phyloP scores from a whole-genome alignment of 2,329 filamentous ascomycete species.

The Madurella mycetomatis region DNA sequence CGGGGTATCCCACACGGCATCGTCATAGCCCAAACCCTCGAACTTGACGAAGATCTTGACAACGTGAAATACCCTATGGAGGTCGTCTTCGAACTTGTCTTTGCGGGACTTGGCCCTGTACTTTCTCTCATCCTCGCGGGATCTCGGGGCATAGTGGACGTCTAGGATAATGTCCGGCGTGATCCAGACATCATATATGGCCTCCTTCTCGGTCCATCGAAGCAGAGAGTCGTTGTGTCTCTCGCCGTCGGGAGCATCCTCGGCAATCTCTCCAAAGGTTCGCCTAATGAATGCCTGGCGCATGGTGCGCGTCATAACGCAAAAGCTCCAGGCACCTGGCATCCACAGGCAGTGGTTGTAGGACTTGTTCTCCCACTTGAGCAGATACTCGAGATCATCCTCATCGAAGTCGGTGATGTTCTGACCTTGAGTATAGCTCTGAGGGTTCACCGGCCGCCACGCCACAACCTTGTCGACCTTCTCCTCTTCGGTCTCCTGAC shows the following conservation, averaged over 20 bases:
- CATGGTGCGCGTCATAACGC: constrained; percentile 59
- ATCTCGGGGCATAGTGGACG: constrained; percentile 38
- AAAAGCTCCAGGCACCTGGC: constrained; percentile 84
- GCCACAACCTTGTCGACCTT: constrained; percentile 79
- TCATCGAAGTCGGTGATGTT: constrained; percentile 57
- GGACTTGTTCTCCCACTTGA: constrained; percentile 80
- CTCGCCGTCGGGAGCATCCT: constrained; percentile 17
- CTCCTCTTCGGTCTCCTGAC: constrained; percentile 50
- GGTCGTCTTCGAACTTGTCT: constrained; percentile 63
- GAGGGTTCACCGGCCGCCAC: constrained; percentile 68
- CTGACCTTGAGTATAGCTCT: constrained; percentile 50
- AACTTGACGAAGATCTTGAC: constrained; percentile 80
- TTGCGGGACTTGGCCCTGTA: constrained; percentile 47
- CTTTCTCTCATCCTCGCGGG: constrained; percentile 33
- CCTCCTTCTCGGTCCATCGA: constrained; percentile 68
- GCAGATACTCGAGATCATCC: constrained; percentile 82
- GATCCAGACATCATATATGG: constrained; percentile 82
- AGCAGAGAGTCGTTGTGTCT: constrained; percentile 40
- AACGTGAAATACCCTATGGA: constrained; percentile 67
- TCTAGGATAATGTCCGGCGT: constrained; percentile 85
- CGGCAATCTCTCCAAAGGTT: constrained; percentile 51
- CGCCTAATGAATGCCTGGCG: constrained; percentile 72
- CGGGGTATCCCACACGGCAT: constrained; percentile 83
- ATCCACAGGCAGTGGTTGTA: constrained; percentile 84
- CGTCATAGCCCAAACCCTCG: constrained; percentile 85